Evolutionary conservation across 2,329 filamentous ascomycete species (phyloP), one percentile per base, ranked within the genome.

Genomic region (Trichoderma afroharzianum): DNA sequence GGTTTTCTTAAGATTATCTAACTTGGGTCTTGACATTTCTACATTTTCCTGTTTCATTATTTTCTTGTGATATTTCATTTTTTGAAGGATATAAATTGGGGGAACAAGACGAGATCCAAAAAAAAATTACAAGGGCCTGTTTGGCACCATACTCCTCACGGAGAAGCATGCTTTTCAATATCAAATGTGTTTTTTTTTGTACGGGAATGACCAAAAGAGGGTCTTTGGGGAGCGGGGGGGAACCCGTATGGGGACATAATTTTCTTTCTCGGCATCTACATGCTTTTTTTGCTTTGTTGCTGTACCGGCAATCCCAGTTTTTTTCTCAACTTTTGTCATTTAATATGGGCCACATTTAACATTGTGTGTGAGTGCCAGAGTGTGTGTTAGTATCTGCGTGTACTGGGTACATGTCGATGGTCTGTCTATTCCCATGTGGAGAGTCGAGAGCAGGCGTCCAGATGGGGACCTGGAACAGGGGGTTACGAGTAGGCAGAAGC

Each of bases 181-280:
- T 26, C 39, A 58, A 57, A 61, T 62, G 66, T 62, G 21, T 36
- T 53, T 68, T 53, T 68, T 50, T 36, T 36, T 55, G 21, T 58
- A 33, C 30, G 30, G 43, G 39, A 24, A 18, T 68, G 66, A 53
- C 39, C 66, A 68, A 62, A 68, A 68, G 66, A 61, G 66, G 66
- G 64, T 68, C 64, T 47, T n/a, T 14, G 57, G 57, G 55, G 39
- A 61, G 39, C 47, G 43, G 63, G 43, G 36, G 63, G 55, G 66
- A 33, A 36, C 26, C 66, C 57, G 32, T 50, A 68, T 68, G 66
- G 32, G 57, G 66, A 47, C 39, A 68, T 62, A 68, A 62, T 61
- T 62, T 68, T 67, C 63, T 57, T 57, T 68, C 21, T 43, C 66
- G 57, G 57, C 57, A 68, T 68, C 36, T 68, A 68, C 36, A 61